phyloP scores from a whole-genome alignment of 306 rosid species.

The Trichosanthes truncata region DNA sequence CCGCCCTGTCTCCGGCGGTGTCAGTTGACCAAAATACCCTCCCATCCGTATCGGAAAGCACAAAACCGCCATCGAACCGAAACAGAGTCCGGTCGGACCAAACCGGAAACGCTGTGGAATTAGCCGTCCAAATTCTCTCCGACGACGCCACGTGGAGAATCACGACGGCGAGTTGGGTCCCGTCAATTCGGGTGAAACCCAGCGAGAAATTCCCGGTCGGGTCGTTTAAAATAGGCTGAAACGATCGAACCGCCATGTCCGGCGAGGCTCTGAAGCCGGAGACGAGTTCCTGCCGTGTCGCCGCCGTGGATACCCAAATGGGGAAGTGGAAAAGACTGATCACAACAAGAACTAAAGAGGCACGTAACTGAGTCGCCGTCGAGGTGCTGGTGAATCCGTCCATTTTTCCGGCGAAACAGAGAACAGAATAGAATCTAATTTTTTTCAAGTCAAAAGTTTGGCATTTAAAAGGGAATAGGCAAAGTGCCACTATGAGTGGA shows the following conservation, averaged over 20 bases:
- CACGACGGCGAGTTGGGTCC: conserved; percentile 41
- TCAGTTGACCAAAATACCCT: conserved; percentile 54
- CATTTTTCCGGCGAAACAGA: conserved; percentile 21
- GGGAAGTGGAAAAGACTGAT: conserved; percentile 5
- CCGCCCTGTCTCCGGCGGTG: conserved; percentile 29
- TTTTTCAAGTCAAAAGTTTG: not conserved
- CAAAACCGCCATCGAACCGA: conserved; percentile 64
- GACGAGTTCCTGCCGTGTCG: conserved; percentile 22
- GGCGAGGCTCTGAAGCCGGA: conserved; percentile 47
- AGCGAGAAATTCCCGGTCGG: conserved; percentile 50
- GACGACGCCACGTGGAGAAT: conserved; percentile 60
- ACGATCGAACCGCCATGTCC: conserved; percentile 29
- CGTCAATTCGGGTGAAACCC: conserved; percentile 60
- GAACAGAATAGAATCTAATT: not conserved
- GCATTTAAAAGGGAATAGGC: not conserved
- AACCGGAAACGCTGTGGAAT: conserved; percentile 20
- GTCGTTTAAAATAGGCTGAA: conserved; percentile 58
- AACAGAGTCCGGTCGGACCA: conserved; percentile 56
- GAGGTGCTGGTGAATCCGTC: not conserved
- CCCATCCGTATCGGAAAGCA: conserved; percentile 34
- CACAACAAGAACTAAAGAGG: conserved; percentile 14
- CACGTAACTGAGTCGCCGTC: conserved; percentile 3
- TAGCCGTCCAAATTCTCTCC: conserved; percentile 57
- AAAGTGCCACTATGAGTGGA: not conserved
- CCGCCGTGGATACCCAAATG: conserved; percentile 2